phyloP scores from a whole-genome alignment of 2,329 filamentous ascomycete species.

The Aspergillus sp. region DNA sequence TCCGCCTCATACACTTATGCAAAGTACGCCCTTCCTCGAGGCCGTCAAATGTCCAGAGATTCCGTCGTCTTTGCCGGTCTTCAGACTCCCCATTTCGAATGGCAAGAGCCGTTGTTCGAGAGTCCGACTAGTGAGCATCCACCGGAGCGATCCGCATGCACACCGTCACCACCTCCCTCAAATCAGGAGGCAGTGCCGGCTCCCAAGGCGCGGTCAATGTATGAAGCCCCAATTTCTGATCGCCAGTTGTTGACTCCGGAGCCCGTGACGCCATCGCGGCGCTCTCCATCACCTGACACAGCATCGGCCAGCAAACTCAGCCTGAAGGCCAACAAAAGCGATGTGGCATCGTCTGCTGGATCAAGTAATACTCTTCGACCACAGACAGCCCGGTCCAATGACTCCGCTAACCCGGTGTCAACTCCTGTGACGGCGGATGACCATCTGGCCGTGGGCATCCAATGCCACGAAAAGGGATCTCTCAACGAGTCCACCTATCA shows the following conservation, averaged over 20 bases:
- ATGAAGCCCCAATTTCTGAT: constrained; percentile 19
- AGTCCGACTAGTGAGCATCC: constrained; percentile 27
- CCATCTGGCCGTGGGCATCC: constrained; percentile 82
- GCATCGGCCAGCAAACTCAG: constrained; percentile 3
- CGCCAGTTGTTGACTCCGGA: constrained; percentile 10
- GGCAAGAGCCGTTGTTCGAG: constrained; percentile 53
- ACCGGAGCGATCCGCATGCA: constrained; percentile 16
- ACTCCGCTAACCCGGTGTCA: constrained; percentile 10
- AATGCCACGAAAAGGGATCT: constrained; percentile 78
- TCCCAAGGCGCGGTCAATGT: constrained; percentile 22
- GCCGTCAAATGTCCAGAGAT: constrained; percentile 67
- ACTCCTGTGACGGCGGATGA: constrained; percentile 57
- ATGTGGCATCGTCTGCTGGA: constrained; percentile 50
- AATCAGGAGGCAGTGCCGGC: constrained; percentile 14
- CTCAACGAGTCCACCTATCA: constrained; percentile 95
- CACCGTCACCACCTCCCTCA: constrained; percentile 26
- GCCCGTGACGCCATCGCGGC: constrained; percentile 5
- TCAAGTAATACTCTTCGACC: constrained; percentile 58
- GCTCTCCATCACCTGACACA: constrained; percentile 7
- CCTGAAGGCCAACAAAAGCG: constrained; percentile 16
- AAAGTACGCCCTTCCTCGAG: constrained; percentile 75
- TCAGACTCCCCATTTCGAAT: constrained; percentile 52
- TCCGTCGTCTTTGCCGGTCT: constrained; percentile 54
- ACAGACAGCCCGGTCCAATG: constrained; percentile 21
- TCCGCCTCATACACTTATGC: constrained; percentile 74